These are phyloP conservation scores for Phytophthora brassicae DNA, from an alignment of 352 stramenopile genomes.

Conservation along the genomic window DNA sequence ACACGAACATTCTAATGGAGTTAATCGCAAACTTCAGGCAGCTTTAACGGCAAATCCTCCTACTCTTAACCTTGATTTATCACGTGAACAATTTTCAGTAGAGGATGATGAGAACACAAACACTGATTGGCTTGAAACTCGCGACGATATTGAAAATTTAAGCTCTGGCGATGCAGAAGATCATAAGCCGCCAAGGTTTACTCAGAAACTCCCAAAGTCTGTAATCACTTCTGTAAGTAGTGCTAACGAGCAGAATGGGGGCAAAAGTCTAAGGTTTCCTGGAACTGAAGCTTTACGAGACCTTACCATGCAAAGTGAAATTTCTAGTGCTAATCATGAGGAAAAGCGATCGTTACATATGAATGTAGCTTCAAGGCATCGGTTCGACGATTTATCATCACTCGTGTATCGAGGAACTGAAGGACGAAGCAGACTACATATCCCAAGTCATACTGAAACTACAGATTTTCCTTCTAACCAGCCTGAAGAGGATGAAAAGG, in stretches of 20 bases:
- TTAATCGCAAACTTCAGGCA: constrained; percentile 14
- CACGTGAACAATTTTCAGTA: constrained; percentile 12
- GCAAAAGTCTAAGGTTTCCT: constrained; percentile 19
- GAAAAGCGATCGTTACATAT: constrained; percentile 23
- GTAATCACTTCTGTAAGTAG: constrained; percentile 11
- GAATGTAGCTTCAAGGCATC: constrained; percentile 18
- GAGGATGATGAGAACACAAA: constrained; percentile 17
- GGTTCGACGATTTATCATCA: constrained; percentile 36
- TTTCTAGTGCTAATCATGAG: background rate
- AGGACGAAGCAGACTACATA: constrained; percentile 3
- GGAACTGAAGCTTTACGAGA: constrained; percentile 25
- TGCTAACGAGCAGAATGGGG: constrained; percentile 13
- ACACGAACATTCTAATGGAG: background rate
- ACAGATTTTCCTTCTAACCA: constrained; percentile 3
- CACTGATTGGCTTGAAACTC: background rate
- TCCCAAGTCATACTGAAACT: constrained; percentile 2
- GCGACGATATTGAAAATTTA: constrained; percentile 9
- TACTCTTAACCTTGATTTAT: constrained; percentile 11
- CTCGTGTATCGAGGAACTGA: constrained; percentile 29
- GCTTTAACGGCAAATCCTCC: background rate
- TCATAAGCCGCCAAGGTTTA: constrained; percentile 9
- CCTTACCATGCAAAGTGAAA: constrained; percentile 18
- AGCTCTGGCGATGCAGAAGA: constrained; percentile 13
- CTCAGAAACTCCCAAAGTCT: constrained; percentile 13
- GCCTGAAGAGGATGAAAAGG: constrained; percentile 40